Evolutionary conservation across 1,139 yeast genomes (phyloP), one percentile per base, ranked within the genome.

Genomic region (Yamadazyma atmosphaerica): DNA sequence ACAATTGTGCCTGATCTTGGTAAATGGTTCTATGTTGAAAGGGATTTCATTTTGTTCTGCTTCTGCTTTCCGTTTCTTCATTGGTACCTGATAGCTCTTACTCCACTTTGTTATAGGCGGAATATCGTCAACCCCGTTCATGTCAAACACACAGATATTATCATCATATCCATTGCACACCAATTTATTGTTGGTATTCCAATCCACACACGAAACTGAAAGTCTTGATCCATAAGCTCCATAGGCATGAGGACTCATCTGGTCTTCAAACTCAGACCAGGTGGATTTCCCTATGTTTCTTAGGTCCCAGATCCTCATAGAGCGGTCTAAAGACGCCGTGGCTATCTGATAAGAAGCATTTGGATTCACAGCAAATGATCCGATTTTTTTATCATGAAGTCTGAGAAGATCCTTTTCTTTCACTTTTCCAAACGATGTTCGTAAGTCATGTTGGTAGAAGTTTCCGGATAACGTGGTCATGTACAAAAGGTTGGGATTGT

Each of bases 141-240:
- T 56, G 36, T 72, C 65, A 39, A 74, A 72, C 23, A 81, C 52
- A 41, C 86, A 79, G 50, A 92, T 75, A 1, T 86, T 78, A 55
- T 92, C 95, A 56, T 88, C 98, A 54, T 92, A 92, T 0, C 98
- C 96, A 56, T 92, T 90, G 58, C 95, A 86, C 0, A 90, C 96
- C 40, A 92, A 68, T 42, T 82, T 79, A 42, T 89, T 89, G 4
- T 77, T 72, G 2, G 64, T 55, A 48, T 88, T 89, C 92, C 96
- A 92, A 42, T 87, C 95, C 0, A 90, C 90, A 27, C 83, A 77
- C 21, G 96, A 87, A 0, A 90, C 80, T 38, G 96, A 86, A 26
- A 90, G 67, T 41, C 95, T 66, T 4, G 95, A 85, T 15, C 72
- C 61, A 54, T 81, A 90, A 10, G 78, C 68, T 0, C 92, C 92